These are phyloP conservation scores for Chamaecyparis obtusa DNA, from an alignment of 75 land plant genomes.

Conservation along the genomic window DNA sequence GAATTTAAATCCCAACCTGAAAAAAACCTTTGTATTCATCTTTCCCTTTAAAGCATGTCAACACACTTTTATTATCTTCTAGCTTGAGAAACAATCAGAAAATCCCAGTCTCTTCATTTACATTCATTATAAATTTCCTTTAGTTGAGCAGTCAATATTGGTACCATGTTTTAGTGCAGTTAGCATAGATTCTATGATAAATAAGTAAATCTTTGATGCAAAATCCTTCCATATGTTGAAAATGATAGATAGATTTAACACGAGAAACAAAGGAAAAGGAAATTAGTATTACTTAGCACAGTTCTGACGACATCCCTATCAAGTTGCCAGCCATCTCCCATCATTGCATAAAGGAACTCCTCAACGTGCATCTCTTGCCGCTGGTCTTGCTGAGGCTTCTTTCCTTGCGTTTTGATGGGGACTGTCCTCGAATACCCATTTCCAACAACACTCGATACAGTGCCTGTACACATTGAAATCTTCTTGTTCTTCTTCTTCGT, in stretches of 20 bases:
- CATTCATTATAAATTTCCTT: not conserved
- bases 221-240: too few species aligned
- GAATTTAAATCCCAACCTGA: too few species aligned
- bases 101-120: not conserved
- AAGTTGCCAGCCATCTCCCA: constrained; percentile 30
- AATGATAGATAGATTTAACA: not conserved
- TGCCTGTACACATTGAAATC: constrained; percentile 2
- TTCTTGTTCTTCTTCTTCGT: constrained; percentile 4
- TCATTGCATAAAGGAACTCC: constrained; percentile 6
- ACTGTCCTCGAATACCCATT: not conserved
- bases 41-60: not conserved
- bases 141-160: not conserved
- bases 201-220: not conserved
- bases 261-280: not conserved
- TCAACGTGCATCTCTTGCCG: not conserved
- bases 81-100: not conserved
- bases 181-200: not conserved
- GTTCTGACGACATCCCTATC: constrained; percentile 59
- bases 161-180: not conserved
- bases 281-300: constrained; percentile 51
- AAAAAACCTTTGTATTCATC: too few species aligned
- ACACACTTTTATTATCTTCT: too few species aligned
- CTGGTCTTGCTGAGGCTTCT: not conserved
- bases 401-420: not conserved
- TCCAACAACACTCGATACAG: constrained; percentile 10